A percentile compares a stretch with the other conserved stretches of the same genome.
Evolutionary conservation across 2,329 filamentous ascomycete genomes (phyloP).

Genomic region (Pseudogymnoascus pannorum): DNA sequence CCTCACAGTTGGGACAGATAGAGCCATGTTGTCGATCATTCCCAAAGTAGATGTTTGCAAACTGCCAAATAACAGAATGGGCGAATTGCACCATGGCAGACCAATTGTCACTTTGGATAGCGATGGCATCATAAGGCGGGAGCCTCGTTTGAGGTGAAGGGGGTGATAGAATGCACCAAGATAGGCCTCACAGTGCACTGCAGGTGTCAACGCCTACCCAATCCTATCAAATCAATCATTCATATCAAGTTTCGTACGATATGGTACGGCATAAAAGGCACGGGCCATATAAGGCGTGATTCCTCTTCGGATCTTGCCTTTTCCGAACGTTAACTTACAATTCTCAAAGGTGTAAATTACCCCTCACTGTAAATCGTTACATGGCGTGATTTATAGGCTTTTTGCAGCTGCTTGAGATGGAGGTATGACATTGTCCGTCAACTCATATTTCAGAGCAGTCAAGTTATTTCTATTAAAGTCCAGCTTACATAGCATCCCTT

Average conservation of each 20-base stretch:
- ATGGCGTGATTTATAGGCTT: neutral
- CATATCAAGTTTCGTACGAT: neutral
- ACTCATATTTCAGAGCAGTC: neutral
- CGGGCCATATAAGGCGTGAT: constrained; percentile 3
- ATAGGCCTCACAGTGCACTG: neutral
- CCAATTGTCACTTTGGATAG: neutral
- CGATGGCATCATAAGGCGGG: neutral
- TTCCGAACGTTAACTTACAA: neutral
- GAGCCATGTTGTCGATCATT: neutral
- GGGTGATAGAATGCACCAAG: neutral
- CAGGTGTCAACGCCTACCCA: neutral
- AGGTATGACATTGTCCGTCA: neutral
- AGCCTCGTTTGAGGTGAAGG: neutral
- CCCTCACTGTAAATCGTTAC: neutral
- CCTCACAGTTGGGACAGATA: neutral
- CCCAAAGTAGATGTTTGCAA: neutral
- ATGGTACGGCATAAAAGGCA: neutral
- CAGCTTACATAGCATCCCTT: neutral
- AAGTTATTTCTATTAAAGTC: neutral
- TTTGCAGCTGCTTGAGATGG: neutral
- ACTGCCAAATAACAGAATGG: neutral
- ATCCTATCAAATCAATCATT: neutral
- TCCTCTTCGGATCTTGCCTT: neutral
- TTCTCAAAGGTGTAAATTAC: too few species aligned
- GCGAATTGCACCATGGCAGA: neutral